Evolutionary conservation across 2,329 filamentous ascomycete genomes (phyloP).

Genomic region (Thelonectria discophora): DNA sequence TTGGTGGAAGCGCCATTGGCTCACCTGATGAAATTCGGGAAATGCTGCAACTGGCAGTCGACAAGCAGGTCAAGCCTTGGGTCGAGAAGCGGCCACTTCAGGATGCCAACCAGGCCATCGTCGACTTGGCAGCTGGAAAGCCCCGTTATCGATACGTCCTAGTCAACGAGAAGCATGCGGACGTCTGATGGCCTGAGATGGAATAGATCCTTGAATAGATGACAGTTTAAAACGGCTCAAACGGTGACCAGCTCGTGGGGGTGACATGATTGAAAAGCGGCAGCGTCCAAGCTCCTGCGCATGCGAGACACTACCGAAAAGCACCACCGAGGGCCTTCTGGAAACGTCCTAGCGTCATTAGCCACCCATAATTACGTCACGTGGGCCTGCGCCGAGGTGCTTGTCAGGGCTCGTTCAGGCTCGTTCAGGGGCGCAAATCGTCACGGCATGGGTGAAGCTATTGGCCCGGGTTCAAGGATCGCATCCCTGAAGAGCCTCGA

Average conservation of each 20-base stretch:
- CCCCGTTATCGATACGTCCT: slow-evolving; percentile 58
- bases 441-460: slow-evolving; percentile 5
- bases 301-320: slow-evolving; percentile 40
- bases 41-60: slow-evolving; percentile 65
- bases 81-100: slow-evolving; percentile 62
- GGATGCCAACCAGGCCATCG: slow-evolving; percentile 62
- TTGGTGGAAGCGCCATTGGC: slow-evolving; percentile 54
- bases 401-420: too few species aligned
- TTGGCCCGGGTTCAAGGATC: background rate
- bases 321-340: slow-evolving; percentile 32
- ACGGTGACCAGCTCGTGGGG: slow-evolving; percentile 9
- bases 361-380: slow-evolving; percentile 38
- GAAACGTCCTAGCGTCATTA: slow-evolving; percentile 29
- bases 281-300: slow-evolving; percentile 17
- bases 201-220: background rate
- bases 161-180: slow-evolving; percentile 5
- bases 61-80: slow-evolving; percentile 65
- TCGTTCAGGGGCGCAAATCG: slow-evolving; percentile 9
- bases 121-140: slow-evolving; percentile 65
- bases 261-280: slow-evolving; percentile 19
- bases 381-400: slow-evolving; percentile 18
- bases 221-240: slow-evolving; percentile 23
- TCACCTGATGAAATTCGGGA: slow-evolving; percentile 63
- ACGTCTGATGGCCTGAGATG: background rate
- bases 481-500: background rate